phyloP scores from a whole-genome alignment of 129 eudicot genomes.

The Pseudognaphalium luteoalbum region DNA sequence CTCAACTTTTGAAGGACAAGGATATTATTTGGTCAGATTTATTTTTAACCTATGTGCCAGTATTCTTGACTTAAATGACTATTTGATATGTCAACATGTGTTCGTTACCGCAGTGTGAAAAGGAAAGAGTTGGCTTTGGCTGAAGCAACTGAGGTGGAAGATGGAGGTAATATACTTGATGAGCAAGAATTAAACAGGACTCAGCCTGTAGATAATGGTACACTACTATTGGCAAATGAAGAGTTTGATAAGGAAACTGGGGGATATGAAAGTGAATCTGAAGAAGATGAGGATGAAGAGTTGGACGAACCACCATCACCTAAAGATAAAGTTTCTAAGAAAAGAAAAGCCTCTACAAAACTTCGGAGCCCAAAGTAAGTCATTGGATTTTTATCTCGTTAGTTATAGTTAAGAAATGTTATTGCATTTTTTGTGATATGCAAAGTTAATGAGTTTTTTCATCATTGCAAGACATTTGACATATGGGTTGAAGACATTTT shows the following conservation, averaged over 20 bases:
- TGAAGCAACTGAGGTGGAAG: slow-evolving; percentile 19
- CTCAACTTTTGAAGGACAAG: slow-evolving; percentile 69
- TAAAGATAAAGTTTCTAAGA: slow-evolving; percentile 45
- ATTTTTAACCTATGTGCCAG: slow-evolving; percentile 7
- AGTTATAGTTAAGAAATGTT: neutral
- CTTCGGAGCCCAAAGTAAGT: slow-evolving; percentile 62
- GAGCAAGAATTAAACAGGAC: slow-evolving; percentile 35
- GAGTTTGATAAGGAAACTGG: slow-evolving; percentile 81
- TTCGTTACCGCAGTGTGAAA: slow-evolving; percentile 45
- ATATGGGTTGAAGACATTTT: neutral
- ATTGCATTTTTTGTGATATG: neutral
- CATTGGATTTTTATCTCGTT: slow-evolving; percentile 1
- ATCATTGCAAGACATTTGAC: slow-evolving; percentile 4
- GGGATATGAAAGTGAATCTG: slow-evolving; percentile 68
- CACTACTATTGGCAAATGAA: slow-evolving; percentile 74
- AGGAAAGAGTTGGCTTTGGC: slow-evolving; percentile 42
- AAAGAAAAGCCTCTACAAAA: slow-evolving; percentile 64
- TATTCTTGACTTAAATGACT: slow-evolving; percentile 12
- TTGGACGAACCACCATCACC: slow-evolving; percentile 41
- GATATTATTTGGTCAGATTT: slow-evolving; percentile 77
- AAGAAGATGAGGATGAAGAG: slow-evolving; percentile 48
- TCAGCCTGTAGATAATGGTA: slow-evolving; percentile 47
- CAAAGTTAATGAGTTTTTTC: slow-evolving; percentile 6
- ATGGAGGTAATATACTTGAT: slow-evolving; percentile 1
- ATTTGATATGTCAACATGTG: slow-evolving; percentile 18